phyloP scores from a whole-genome alignment of 164 flowering plant species.

The Piper longum region DNA sequence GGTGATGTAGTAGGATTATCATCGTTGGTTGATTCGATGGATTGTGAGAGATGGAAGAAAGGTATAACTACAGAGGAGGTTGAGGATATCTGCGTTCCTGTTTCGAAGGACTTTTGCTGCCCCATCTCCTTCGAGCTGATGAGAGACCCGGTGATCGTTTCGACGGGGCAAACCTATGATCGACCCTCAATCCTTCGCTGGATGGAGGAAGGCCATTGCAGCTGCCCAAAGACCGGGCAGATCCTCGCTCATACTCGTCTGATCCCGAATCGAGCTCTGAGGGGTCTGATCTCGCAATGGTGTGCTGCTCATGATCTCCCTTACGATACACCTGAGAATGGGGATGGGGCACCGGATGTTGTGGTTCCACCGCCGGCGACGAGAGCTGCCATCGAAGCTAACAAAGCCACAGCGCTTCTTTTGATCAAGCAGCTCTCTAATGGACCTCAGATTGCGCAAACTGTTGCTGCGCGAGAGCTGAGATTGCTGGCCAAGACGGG shows the following conservation, averaged over 20 bases:
- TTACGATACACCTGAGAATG: conserved; percentile 37
- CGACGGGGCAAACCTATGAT: conserved; percentile 96
- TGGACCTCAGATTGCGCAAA: conserved; percentile 42
- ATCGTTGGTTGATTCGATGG: not conserved
- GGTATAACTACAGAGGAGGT: conserved; percentile 45
- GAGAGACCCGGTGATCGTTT: conserved; percentile 74
- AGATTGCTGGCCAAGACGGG: conserved; percentile 79
- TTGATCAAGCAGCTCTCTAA: conserved; percentile 49
- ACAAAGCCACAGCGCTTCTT: conserved; percentile 56
- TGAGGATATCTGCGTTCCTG: conserved; percentile 42
- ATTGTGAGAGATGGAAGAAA: conserved; percentile 28
- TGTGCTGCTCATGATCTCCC: conserved; percentile 54
- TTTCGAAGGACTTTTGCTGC: conserved; percentile 79
- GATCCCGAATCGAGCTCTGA: conserved; percentile 68
- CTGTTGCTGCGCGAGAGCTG: conserved; percentile 71
- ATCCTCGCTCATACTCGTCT: conserved; percentile 49
- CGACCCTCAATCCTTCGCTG: conserved; percentile 59
- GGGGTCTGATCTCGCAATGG: conserved; percentile 72
- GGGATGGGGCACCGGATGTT: conserved; percentile 29
- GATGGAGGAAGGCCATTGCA: conserved; percentile 79
- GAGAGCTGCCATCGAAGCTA: conserved; percentile 70
- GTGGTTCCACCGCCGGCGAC: conserved; percentile 27
- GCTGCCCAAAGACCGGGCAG: conserved; percentile 91
- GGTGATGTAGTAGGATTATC: conserved; percentile 9
- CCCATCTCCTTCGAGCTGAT: conserved; percentile 86